Base-by-base conservation (phyloP, 73 alveolate species). In the Tetrahymena thermophila region DNA sequence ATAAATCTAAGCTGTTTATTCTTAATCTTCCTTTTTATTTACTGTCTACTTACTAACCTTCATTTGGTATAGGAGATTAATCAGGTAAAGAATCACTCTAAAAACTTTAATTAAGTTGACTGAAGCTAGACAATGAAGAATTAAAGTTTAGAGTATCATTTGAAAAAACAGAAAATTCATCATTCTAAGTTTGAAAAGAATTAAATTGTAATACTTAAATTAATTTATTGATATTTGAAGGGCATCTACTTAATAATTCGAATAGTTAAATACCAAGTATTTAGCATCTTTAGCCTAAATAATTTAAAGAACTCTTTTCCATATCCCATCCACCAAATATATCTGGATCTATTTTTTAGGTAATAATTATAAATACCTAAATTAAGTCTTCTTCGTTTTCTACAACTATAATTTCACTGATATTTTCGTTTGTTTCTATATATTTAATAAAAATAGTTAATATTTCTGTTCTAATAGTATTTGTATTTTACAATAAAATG, bases 321-420 rank as follows among this genome's bases (percentile, higher is more conserved):
- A 94, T 83, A 94, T 94, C 96, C 85, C 93, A 94, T 21, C 96
- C 94, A 19, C 85, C 57, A 34, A 94, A 83, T 21, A 94, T 83
- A 83, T 94, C 96, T 9, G 96, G 96, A 58, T 94, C 96, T 43
- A 94, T 57, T 19, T 83, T 37, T 56, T 57, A 56, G 10, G 55
- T 35, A 10, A 94, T 57, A 35, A 94, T 56, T 3, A 93, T 57
- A 37, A 94, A 94, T 23, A 58, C 96, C 14, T 94, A 35, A 84
- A 94, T 94, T 21, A 94, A 44, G 71, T 94, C 71, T 13, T 83
- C 42, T 43, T 94, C 96, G 17, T 94, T 94, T 25, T 58, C 44
- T 19, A 85, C 93, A 13, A 58, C 38, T 0, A 94, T 56, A n/a
- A 94, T 94, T 19, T 84, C 93, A 35, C 57, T 56, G 23, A 83